Conservation (phyloP, 108 stramenopile species). For the Stephanodiscus triporus region DNA sequence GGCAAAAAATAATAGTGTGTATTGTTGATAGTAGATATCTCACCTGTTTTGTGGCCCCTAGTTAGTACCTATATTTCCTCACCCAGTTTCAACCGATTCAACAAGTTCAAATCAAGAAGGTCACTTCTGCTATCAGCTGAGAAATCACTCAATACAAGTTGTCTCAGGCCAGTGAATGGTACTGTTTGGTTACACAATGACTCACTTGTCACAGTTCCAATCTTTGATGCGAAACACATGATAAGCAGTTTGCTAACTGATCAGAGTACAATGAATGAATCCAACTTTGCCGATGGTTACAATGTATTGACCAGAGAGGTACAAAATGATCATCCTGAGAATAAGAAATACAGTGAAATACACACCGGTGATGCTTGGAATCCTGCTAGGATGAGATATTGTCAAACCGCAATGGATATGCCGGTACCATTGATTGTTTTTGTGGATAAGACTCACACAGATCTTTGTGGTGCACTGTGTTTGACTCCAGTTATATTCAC, state of each 20-base stretch:
- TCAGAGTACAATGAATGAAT: background rate
- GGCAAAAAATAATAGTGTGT: no score
- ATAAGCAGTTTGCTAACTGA: no score
- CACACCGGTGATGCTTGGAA: constrained; percentile 10
- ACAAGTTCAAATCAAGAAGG: background rate
- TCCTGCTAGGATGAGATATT: background rate
- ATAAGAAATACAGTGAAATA: no score
- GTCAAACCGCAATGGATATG: background rate
- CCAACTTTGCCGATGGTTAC: no score
- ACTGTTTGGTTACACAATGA: background rate
- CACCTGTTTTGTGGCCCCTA: no score
- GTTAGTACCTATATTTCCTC: background rate
- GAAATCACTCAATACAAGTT: background rate
- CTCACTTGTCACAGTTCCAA: no score
- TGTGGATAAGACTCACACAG: no score
- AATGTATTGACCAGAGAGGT: no score
- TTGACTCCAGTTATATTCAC: constrained; percentile 4
- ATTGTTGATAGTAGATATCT: no score
- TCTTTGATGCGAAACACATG: no score
- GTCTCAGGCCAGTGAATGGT: background rate
- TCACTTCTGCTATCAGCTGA: background rate
- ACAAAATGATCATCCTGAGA: no score
- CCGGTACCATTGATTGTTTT: background rate
- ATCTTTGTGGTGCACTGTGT: background rate
- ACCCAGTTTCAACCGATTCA: background rate